Evolutionary conservation across 129 eudicot species (phyloP), one percentile per base, ranked within the genome.

Genomic region (Logfia minima): DNA sequence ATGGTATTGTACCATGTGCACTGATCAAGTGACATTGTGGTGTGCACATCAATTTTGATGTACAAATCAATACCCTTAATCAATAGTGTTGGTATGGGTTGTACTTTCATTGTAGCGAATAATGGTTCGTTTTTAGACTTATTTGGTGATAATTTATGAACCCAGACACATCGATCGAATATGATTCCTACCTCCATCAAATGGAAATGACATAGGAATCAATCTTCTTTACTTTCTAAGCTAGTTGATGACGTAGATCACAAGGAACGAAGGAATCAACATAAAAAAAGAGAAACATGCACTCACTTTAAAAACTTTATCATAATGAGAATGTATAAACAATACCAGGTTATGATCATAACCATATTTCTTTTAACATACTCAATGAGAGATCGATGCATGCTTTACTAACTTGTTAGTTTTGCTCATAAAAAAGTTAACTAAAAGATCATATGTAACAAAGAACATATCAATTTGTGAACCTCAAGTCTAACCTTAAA

Each of bases 151-250:
- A 48, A n/a, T n/a, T n/a, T 56, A 56, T 31, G 55, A 24, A 58
- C 22, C 45, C 43, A 14, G 8, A 3, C 72, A 51, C 41, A 26
- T 14, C 59, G 83, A 83, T 14, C 59, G 83, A 83, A 83, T 74
- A 70, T 48, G 86, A 83, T 83, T 79, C 85, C 75, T 45, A 24
- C 11, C 72, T 68, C 82, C 81, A 68, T 59, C 51, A 74, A 31
- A 67, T 10, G 66, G 55, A 52, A 64, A 66, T 77, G 68, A 77
- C 72, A 19, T 31, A 64, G 59, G 67, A 71, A 71, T 79, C 82
- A 28, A 41, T 39, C 31, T 70, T 69, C 53, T 48, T 48, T 59
- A 58, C 41, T 19, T 41, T 59, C 32, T 53, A 37, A 53, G n/a
- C 5, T 60, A 32, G 52, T 8, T 70, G 71, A 70, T 61, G 77